Percentiles rank a stretch among this genome's conserved stretches.
These are phyloP conservation scores for Suhomyces atakaporum DNA, from an alignment of 1,139 yeast species.

Conservation along the genomic window DNA sequence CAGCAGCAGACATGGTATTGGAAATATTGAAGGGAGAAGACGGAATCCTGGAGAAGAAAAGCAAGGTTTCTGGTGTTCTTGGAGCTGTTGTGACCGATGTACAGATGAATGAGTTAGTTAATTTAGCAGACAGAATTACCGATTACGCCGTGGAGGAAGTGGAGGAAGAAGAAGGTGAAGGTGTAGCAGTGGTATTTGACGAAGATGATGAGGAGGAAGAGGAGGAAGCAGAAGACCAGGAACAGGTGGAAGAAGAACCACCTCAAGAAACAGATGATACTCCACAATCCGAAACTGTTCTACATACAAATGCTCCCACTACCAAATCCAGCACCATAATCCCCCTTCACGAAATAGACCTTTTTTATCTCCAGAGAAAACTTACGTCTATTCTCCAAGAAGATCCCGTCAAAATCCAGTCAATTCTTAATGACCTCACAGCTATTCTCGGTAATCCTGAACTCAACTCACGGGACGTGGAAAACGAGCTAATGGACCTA, in stretches of 20 bases:
- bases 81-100: constrained; percentile 46
- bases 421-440: constrained; percentile 19
- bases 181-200: constrained; percentile 47
- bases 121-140: constrained; percentile 54
- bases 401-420: constrained; percentile 20
- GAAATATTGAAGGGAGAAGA: constrained; percentile 57
- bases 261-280: constrained; percentile 4
- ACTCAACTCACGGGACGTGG: constrained; percentile 46
- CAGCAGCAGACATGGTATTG: constrained; percentile 68
- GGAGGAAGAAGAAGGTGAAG: constrained; percentile 27
- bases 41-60: constrained; percentile 32
- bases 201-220: constrained; percentile 35
- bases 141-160: constrained; percentile 46
- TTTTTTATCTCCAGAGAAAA: constrained; percentile 27
- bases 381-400: constrained; percentile 17
- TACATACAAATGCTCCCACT: not conserved
- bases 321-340: constrained; percentile 5
- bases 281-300: constrained; percentile 4
- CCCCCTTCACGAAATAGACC: constrained; percentile 26
- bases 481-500: constrained; percentile 51
- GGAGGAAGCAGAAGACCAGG: constrained; percentile 22
- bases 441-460: constrained; percentile 19
- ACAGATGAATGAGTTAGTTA: constrained; percentile 54
- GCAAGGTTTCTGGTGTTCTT: constrained; percentile 42
- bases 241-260: constrained; percentile 24